Evolutionary conservation across 2,329 filamentous ascomycete genomes (phyloP).

Genomic region (Colletotrichum sp.): DNA sequence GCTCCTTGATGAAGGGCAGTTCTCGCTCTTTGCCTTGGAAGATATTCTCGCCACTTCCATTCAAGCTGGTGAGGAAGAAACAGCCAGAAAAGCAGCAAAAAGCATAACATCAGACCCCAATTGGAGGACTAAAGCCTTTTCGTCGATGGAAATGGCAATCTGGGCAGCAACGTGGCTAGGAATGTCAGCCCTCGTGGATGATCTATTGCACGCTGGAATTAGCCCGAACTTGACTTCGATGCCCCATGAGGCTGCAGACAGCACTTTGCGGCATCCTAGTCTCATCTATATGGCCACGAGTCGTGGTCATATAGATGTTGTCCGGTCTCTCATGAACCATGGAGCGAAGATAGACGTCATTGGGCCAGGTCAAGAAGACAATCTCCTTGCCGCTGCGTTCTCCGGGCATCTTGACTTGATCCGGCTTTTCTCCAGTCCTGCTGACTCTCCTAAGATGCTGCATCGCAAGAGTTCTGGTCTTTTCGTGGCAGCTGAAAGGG

Average conservation of each 20-base stretch:
- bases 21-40: background rate
- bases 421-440: background rate
- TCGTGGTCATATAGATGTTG: background rate
- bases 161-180: background rate
- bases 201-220: background rate
- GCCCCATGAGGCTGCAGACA: background rate
- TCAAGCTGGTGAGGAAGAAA: background rate
- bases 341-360: background rate
- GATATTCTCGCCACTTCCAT: background rate
- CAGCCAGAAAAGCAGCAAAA: fast-evolving
- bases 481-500: background rate
- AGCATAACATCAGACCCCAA: fast-evolving
- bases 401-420: background rate
- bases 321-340: background rate
- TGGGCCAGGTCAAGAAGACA: background rate
- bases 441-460: fast-evolving
- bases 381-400: background rate
- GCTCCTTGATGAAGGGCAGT: background rate
- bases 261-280: background rate
- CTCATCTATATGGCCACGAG: background rate
- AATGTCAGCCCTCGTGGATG: background rate
- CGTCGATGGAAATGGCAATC: background rate
- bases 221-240: background rate
- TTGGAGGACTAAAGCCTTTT: background rate
- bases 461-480: background rate